Evolutionary conservation across 768 basidiomycete species (phyloP).

Genomic region (Boletellus emodensis): DNA sequence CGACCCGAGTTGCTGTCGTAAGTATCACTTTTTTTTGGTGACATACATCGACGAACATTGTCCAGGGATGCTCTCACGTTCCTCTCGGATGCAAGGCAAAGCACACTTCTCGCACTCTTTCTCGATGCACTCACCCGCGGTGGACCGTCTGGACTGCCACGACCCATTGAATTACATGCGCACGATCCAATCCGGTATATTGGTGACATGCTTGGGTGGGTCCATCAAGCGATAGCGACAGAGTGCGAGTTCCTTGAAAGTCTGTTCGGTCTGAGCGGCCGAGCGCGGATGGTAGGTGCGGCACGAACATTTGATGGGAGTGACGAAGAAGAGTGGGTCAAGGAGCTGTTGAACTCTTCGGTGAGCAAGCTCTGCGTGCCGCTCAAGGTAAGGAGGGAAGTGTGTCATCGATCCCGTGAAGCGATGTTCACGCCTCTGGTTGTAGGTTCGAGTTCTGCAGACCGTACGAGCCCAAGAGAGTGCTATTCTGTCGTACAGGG

Average conservation of each 20-base stretch:
- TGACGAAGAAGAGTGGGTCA: slow-evolving; percentile 77
- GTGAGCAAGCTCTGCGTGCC: slow-evolving; percentile 84
- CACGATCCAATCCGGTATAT: slow-evolving; percentile 96
- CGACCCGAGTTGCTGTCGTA: slow-evolving; percentile 67
- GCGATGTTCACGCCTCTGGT: background rate
- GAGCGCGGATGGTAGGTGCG: slow-evolving; percentile 68
- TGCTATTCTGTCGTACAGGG: slow-evolving; percentile 86
- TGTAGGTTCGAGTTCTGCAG: slow-evolving; percentile 83
- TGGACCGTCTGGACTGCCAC: slow-evolving; percentile 76
- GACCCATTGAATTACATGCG: slow-evolving; percentile 96
- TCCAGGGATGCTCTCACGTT: slow-evolving; percentile 67
- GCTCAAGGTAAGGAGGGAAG: slow-evolving; percentile 58
- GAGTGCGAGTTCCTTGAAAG: slow-evolving; percentile 92
- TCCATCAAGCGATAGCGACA: slow-evolving; percentile 92
- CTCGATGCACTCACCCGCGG: slow-evolving; percentile 85
- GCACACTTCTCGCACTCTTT: slow-evolving; percentile 77
- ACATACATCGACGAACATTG: background rate
- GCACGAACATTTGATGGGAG: slow-evolving; percentile 49
- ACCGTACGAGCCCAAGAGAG: slow-evolving; percentile 93
- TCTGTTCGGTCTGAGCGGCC: slow-evolving; percentile 64
- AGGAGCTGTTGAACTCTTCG: slow-evolving; percentile 74
- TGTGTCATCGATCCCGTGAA: background rate
- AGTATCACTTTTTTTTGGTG: slow-evolving; percentile 2
- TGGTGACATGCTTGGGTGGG: slow-evolving; percentile 98
- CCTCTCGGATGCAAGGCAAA: slow-evolving; percentile 79